Conservation (phyloP, 352 stramenopile genomes). For the Pseudoperonospora humuli region DNA sequence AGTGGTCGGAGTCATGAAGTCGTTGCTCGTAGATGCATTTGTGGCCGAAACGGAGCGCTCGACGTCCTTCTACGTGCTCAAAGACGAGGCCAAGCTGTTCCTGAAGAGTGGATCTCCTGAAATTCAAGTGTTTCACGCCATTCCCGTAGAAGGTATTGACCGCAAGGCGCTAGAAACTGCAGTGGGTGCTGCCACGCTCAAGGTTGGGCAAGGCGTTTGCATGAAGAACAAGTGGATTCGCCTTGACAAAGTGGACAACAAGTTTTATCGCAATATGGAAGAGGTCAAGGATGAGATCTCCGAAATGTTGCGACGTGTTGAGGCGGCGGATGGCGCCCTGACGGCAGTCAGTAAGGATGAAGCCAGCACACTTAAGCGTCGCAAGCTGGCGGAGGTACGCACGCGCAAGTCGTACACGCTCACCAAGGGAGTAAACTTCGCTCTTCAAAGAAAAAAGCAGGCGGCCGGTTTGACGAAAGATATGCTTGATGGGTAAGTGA, state of each 20-base stretch:
- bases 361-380: conserved; percentile 74
- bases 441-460: conserved; percentile 92
- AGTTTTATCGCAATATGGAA: conserved; percentile 80
- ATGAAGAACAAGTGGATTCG: conserved; percentile 98
- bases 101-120: conserved; percentile 70
- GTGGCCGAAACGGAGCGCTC: conserved; percentile 72
- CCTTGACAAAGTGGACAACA: conserved; percentile 87
- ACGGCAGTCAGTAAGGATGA: conserved; percentile 62
- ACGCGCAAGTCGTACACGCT: conserved; percentile 94
- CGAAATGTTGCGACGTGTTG: conserved; percentile 83
- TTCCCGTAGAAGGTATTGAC: conserved; percentile 58
- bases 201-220: conserved; percentile 93
- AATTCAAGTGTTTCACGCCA: conserved; percentile 76
- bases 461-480: conserved; percentile 97
- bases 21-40: conserved; percentile 90
- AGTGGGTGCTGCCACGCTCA: conserved; percentile 84
- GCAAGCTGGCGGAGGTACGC: conserved; percentile 71
- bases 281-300: conserved; percentile 57
- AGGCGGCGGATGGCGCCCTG: conserved; percentile 47
- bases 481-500: conserved; percentile 91
- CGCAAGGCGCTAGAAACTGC: conserved; percentile 73
- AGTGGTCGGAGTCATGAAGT: conserved; percentile 95
- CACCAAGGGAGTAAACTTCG: conserved; percentile 89
- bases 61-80: conserved; percentile 90
- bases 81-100: conserved; percentile 83